Evolutionary conservation across 371 early-diverging fungal genomes (phyloP).

Genomic region (Scutellospora calospora): DNA sequence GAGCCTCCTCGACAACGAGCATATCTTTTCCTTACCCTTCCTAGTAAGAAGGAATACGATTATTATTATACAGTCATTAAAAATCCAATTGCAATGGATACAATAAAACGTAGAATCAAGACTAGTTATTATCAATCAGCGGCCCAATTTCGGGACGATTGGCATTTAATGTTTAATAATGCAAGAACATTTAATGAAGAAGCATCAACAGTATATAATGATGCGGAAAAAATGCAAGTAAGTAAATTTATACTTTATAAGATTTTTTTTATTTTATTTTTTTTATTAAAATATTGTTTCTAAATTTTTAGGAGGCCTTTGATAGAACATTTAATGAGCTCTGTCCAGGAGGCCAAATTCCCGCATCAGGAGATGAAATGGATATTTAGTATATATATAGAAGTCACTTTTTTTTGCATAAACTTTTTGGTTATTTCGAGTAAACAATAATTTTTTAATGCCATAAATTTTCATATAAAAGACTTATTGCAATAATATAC

Average conservation of each 20-base stretch:
- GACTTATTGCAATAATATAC: no score
- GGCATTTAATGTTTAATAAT: conserved; percentile 82
- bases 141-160: conserved; percentile 66
- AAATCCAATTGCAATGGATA: conserved; percentile 84
- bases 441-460: no score
- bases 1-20: conserved; percentile 63
- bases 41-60: conserved; percentile 80
- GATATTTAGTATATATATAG: background rate
- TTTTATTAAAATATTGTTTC: background rate
- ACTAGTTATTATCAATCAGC: conserved; percentile 62
- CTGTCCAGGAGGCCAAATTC: conserved; percentile 58
- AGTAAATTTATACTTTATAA: background rate
- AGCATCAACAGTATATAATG: conserved; percentile 80
- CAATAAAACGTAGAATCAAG: conserved; percentile 72
- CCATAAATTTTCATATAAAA: no score
- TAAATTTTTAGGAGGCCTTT: conserved; percentile 52
- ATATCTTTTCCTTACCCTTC: conserved; percentile 78
- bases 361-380: conserved; percentile 38
- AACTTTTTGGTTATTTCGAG: no score
- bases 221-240: conserved; percentile 58
- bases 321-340: conserved; percentile 53
- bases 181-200: conserved; percentile 84
- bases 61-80: conserved; percentile 87
- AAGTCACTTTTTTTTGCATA: no score
- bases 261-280: background rate